A percentile compares a stretch with the other conserved stretches of the same genome.
These are phyloP conservation scores for Ogataea nakhonphanomensis DNA, from an alignment of 805 yeast species.

Conservation along the genomic window DNA sequence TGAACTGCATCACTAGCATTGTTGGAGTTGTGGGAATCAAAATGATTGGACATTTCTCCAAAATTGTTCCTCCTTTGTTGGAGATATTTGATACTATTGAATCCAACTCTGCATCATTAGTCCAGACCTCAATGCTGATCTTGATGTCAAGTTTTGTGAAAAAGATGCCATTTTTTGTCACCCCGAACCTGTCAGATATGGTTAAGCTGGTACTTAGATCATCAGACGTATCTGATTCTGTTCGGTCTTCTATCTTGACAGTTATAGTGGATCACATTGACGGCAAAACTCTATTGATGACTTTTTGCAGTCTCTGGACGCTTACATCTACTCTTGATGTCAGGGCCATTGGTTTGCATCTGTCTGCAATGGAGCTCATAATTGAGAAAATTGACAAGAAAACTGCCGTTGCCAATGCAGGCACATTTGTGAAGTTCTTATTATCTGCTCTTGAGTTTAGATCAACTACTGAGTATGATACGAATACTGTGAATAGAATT, in stretches of 20 bases:
- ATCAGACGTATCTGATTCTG: slow-evolving; percentile 52
- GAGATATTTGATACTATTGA: slow-evolving; percentile 49
- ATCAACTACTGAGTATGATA: slow-evolving; percentile 54
- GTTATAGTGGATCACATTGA: slow-evolving; percentile 67
- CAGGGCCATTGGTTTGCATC: slow-evolving; percentile 61
- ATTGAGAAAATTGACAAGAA: slow-evolving; percentile 70
- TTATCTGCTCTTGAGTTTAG: slow-evolving; percentile 71
- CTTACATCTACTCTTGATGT: slow-evolving; percentile 37
- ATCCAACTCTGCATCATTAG: slow-evolving; percentile 31
- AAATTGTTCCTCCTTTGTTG: slow-evolving; percentile 73
- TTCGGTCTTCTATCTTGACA: slow-evolving; percentile 61
- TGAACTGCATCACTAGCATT: slow-evolving; percentile 66
- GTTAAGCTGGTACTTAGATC: slow-evolving; percentile 56
- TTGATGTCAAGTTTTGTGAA: slow-evolving; percentile 72
- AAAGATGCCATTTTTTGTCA: slow-evolving; percentile 81
- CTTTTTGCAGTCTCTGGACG: slow-evolving; percentile 64
- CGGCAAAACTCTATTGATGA: slow-evolving; percentile 54
- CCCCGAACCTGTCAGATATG: slow-evolving; percentile 62
- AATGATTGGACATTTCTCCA: slow-evolving; percentile 79
- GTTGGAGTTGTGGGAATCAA: slow-evolving; percentile 80
- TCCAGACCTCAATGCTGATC: slow-evolving; percentile 70
- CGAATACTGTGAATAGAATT: slow-evolving; percentile 72
- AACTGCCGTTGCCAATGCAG: slow-evolving; percentile 67
- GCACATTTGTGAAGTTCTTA: slow-evolving; percentile 64
- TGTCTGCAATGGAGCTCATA: slow-evolving; percentile 62